Base-by-base conservation (phyloP, 2,329 filamentous ascomycete genomes). In the Penicillium thymicola region DNA sequence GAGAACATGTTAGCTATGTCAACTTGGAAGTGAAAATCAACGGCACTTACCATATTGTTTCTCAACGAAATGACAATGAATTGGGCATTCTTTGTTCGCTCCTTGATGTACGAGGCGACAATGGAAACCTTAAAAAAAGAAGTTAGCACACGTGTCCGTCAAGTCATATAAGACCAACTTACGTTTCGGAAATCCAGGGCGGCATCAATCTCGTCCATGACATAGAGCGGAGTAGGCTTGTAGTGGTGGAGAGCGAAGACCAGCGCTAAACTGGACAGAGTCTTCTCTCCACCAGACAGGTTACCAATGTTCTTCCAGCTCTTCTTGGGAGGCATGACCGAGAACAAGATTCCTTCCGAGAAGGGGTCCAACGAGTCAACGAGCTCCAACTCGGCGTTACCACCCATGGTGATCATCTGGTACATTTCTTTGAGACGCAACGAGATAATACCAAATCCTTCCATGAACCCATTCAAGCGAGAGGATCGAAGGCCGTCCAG, bases 331-430 rank as follows among this genome's bases (percentile, higher is more conserved):
- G 94, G 95, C 94, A 99, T 99, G 64, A 99, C 95, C 54, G 88
- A 93, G 80, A 99, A 99, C 46, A 97, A 74, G 60, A 99, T 97
- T 27, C 94, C 94, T 75, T 99, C 94, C 7, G 89, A 92, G 80
- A 99, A 99, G 0, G 94, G 94, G 72, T 99, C 95, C 3, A 99
- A 80, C 18, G 89, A 93, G 78, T 99, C 94, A 40, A 99, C 94
- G 25, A 99, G 86, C 75, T 99, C 95, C 13, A 99, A 84, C 77
- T 99, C 94, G 0, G 94, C 94, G 68, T 99, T 99, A 54, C 94
- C 94, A 59, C 94, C 94, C 92, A 99, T 97, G 23, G 94, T 99
- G 73, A 99, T 99, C 92, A 99, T 97, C 73, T 99, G 94, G 78
- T 99, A 99, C 94, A 99, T 99, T 71, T 99, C 94, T 79, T 99